Conservation (phyloP, 305 asterid genomes). For the Fraxinus xanthoxyloides region DNA sequence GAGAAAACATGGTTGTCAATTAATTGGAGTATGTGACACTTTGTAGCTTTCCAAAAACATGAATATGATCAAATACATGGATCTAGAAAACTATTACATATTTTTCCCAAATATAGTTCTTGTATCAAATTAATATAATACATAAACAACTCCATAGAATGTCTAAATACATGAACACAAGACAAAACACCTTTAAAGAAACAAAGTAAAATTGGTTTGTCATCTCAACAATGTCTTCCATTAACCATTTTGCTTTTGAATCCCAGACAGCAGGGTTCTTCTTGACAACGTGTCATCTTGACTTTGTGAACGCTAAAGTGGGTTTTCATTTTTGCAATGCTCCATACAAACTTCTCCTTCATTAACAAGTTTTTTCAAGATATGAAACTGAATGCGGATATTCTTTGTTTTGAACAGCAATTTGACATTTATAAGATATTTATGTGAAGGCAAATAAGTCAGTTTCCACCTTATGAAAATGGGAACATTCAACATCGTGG, state of each 20-base stretch:
- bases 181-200: not conserved
- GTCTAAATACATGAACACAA: not conserved
- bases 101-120: not conserved
- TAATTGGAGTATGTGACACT: not conserved
- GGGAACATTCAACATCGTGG: not conserved
- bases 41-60: not conserved
- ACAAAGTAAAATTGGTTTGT: not conserved
- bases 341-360: not conserved
- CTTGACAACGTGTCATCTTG: not conserved
- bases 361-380: not conserved
- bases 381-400: not conserved
- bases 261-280: not conserved
- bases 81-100: not conserved
- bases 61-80: not conserved
- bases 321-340: not conserved
- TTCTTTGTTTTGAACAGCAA: not conserved
- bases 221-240: not conserved
- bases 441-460: not conserved
- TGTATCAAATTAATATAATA: not conserved
- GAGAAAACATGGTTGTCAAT: not conserved
- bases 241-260: not conserved
- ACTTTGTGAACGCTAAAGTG: not conserved
- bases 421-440: not conserved
- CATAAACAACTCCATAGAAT: not conserved
- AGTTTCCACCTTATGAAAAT: not conserved